phyloP scores from a whole-genome alignment of 257 asterid genomes.

The Nyctanthes arbortristis region DNA sequence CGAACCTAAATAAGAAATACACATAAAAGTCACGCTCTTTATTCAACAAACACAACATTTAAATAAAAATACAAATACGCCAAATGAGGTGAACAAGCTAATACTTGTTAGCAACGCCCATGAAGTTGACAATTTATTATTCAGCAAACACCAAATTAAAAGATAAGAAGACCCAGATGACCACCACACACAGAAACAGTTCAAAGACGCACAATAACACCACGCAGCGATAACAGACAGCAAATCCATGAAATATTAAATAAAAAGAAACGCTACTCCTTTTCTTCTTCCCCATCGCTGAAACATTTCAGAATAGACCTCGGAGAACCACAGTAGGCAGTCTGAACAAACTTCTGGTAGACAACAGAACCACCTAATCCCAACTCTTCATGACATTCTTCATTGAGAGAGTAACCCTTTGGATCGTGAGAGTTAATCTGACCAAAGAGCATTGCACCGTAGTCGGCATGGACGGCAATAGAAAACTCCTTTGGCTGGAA shows the following conservation, averaged over 20 bases:
- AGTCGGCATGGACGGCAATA: slow-evolving; percentile 54
- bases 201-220: neutral
- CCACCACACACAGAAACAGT: too few species aligned
- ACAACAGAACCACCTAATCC: slow-evolving; percentile 61
- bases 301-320: slow-evolving; percentile 72
- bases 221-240: neutral
- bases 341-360: slow-evolving; percentile 62
- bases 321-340: slow-evolving; percentile 61
- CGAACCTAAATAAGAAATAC: too few species aligned
- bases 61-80: too few species aligned
- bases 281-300: slow-evolving; percentile 59
- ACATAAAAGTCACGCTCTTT: too few species aligned
- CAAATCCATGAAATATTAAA: neutral
- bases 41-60: too few species aligned
- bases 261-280: slow-evolving; percentile 53
- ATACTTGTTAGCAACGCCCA: too few species aligned
- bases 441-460: slow-evolving; percentile 38
- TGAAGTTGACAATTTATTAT: too few species aligned
- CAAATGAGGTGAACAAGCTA: too few species aligned
- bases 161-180: too few species aligned
- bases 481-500: slow-evolving; percentile 66
- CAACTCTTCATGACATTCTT: slow-evolving; percentile 51
- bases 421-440: slow-evolving; percentile 33
- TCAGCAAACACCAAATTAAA: too few species aligned
- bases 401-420: slow-evolving; percentile 47